Percentiles rank a stretch among this genome's conserved stretches.
These are phyloP conservation scores for Linnemannia elongata DNA, from an alignment of 192 early-diverging fungal species.

Conservation along the genomic window DNA sequence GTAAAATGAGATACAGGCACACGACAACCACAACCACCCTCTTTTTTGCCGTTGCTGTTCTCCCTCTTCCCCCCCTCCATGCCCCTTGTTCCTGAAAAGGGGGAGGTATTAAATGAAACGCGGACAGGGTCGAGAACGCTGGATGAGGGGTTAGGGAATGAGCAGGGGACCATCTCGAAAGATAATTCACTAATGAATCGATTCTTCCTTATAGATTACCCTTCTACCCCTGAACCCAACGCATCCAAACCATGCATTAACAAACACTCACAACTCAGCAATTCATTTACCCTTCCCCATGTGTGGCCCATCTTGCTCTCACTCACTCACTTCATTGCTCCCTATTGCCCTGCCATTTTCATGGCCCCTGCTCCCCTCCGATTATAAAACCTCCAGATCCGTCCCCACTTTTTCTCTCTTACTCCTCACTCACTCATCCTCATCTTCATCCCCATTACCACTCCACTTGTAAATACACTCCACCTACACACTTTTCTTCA, in stretches of 20 bases:
- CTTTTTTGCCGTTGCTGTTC: neutral
- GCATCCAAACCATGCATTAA: too few species aligned
- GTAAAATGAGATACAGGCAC: neutral
- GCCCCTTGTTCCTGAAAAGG: neutral
- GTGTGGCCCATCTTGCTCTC: neutral
- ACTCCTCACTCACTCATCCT: conserved; percentile 1
- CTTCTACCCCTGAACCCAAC: too few species aligned
- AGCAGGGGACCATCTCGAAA: too few species aligned
- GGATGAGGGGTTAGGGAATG: neutral
- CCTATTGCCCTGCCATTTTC: neutral
- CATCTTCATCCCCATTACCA: neutral
- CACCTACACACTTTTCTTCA: neutral
- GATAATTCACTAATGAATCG: neutral
- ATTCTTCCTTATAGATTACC: neutral
- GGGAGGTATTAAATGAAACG: neutral
- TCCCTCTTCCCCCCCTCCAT: neutral
- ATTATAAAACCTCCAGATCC: neutral
- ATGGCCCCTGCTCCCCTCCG: neutral
- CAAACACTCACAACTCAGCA: neutral
- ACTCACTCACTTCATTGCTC: neutral
- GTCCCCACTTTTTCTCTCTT: neutral
- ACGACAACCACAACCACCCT: neutral
- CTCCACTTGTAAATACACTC: neutral
- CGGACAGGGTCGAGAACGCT: neutral
- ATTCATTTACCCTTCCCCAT: neutral